Conservation (phyloP, 305 asterid genomes). For the Striga hermonthica region DNA sequence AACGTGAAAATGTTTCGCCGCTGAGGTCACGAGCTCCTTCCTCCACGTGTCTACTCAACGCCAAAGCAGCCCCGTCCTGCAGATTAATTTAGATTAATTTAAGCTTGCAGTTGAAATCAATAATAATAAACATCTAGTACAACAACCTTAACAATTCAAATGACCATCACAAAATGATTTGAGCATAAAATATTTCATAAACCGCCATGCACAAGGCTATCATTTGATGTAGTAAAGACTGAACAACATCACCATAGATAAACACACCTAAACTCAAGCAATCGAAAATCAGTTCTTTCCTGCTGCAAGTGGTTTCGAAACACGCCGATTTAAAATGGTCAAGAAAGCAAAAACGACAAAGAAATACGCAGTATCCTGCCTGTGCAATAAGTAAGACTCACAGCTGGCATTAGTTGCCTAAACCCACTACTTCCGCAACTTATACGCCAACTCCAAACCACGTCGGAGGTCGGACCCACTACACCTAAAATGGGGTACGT, state of each 20-base stretch:
- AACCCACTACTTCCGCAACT: conserved; percentile 8
- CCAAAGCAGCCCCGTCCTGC: conserved; percentile 83
- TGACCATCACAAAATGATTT: background rate
- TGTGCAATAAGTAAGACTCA: conserved; percentile 15
- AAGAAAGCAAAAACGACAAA: conserved; percentile 3
- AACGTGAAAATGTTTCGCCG: conserved; percentile 76
- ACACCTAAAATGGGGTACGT: background rate
- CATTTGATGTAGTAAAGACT: too few relatives aligned
- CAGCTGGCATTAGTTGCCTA: conserved; percentile 16
- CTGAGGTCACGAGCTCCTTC: conserved; percentile 89
- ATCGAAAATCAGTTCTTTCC: too few relatives aligned
- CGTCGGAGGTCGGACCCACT: background rate
- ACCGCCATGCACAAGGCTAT: too few relatives aligned
- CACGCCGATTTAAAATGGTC: conserved; percentile 5
- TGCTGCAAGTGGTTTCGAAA: background rate
- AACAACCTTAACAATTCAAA: conserved; percentile 15
- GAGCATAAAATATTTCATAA: background rate
- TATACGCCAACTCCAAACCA: background rate
- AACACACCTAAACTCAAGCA: background rate
- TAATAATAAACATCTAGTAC: conserved; percentile 8
- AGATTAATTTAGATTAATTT: conserved; percentile 28
- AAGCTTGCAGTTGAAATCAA: conserved; percentile 5
- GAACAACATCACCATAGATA: too few relatives aligned
- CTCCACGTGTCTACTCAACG: conserved; percentile 72
- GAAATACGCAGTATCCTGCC: background rate